Conservation (phyloP, 2,329 filamentous ascomycete genomes). For the Paecilomyces sp. region DNA sequence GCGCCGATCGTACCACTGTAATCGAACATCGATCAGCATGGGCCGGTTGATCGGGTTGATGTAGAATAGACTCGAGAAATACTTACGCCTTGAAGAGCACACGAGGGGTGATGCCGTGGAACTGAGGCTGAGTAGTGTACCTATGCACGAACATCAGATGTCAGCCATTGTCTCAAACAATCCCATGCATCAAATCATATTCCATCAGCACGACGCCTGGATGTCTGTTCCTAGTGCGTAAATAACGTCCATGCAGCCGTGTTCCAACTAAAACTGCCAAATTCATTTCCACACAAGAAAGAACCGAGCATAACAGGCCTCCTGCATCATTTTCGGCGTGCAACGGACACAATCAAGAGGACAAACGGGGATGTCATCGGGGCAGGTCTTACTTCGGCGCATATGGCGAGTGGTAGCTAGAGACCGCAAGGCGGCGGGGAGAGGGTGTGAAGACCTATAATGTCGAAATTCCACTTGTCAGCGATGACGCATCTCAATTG, state of each 20-base stretch:
- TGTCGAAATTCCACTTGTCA: neutral
- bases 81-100: neutral
- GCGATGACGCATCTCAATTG: neutral
- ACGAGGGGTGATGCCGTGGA: neutral
- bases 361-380: neutral
- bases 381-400: slow-evolving; percentile 47
- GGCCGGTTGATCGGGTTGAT: neutral
- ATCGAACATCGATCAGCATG: slow-evolving; percentile 9
- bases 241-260: neutral
- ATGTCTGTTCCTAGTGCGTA: neutral
- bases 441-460: slow-evolving; percentile 19
- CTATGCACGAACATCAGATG: slow-evolving; percentile 4
- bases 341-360: slow-evolving; percentile 11
- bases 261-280: neutral
- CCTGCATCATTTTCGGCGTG: neutral
- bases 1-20: slow-evolving; percentile 41
- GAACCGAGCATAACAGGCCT: neutral
- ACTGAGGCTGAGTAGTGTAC: neutral
- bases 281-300: neutral
- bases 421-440: slow-evolving; percentile 29
- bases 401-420: slow-evolving; percentile 50
- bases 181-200: neutral
- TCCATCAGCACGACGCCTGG: neutral
- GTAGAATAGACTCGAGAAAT: neutral
- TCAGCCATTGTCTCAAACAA: neutral